These are phyloP conservation scores for Mycena chlorophos DNA, from an alignment of 768 basidiomycete genomes.

Conservation along the genomic window DNA sequence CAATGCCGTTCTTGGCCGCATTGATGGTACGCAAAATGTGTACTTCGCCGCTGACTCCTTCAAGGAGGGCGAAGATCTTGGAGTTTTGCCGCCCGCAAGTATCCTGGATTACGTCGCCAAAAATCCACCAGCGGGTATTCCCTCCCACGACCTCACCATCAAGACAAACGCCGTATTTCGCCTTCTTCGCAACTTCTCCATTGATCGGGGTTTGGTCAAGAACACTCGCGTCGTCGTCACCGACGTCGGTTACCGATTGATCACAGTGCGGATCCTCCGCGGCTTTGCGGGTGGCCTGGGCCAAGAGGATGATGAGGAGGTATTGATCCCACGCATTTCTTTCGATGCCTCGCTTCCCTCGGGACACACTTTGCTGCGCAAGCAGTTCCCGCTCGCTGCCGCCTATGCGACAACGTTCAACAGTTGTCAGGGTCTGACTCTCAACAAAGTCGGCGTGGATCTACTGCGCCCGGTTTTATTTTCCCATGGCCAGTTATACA, in stretches of 20 bases:
- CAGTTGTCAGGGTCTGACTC: slow-evolving; percentile 42
- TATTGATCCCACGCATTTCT: too few relatives aligned
- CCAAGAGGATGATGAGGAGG: not conserved
- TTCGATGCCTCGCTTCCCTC: slow-evolving; percentile 12
- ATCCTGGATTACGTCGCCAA: not conserved
- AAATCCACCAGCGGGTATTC: not conserved
- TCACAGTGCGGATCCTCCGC: not conserved
- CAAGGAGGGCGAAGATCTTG: slow-evolving; percentile 14
- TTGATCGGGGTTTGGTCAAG: not conserved
- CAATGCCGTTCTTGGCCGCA: slow-evolving; percentile 25
- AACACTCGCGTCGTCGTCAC: not conserved
- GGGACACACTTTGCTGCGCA: slow-evolving; percentile 32
- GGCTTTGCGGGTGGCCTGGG: not conserved
- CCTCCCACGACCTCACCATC: not conserved
- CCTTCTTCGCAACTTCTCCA: not conserved
- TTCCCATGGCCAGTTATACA: slow-evolving; percentile 32
- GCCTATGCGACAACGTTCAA: slow-evolving; percentile 45
- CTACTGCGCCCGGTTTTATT: slow-evolving; percentile 36
- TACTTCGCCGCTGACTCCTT: slow-evolving; percentile 22
- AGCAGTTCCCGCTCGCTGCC: slow-evolving; percentile 38
- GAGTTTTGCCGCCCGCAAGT: not conserved
- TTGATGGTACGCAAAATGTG: slow-evolving; percentile 19
- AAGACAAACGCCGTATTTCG: not conserved
- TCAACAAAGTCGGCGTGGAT: slow-evolving; percentile 39
- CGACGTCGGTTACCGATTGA: not conserved